Percentiles rank a stretch among this genome's conserved stretches.
Evolutionary conservation across 441 rosid species (phyloP).

Genomic region (Omphalea diandra): DNA sequence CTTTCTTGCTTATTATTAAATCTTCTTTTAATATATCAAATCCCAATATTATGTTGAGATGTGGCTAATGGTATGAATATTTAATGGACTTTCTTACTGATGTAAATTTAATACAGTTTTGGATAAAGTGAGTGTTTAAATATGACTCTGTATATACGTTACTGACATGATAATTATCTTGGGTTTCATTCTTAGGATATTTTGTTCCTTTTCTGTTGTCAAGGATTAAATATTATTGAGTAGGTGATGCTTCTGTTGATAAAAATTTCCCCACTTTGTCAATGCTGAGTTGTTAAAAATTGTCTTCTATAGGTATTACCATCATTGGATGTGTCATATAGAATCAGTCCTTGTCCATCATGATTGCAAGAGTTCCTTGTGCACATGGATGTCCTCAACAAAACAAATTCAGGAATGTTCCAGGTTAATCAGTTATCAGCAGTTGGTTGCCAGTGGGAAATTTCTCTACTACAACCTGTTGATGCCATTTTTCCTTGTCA

Average conservation of each 20-base stretch:
- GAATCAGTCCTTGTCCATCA: conserved; percentile 82
- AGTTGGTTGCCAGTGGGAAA: conserved; percentile 79
- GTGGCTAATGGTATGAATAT: background rate
- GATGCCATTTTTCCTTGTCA: conserved; percentile 64
- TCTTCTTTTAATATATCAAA: background rate
- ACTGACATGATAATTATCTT: background rate
- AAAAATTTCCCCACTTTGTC: background rate
- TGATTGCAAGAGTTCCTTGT: conserved; percentile 84
- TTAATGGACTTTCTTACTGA: background rate
- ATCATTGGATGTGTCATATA: conserved; percentile 76
- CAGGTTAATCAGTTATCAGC: conserved; percentile 79
- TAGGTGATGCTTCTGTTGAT: conserved; percentile 1
- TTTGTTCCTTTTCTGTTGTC: background rate
- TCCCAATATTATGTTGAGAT: background rate
- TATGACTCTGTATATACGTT: background rate
- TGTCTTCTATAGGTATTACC: conserved; percentile 63
- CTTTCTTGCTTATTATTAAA: background rate
- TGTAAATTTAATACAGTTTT: background rate
- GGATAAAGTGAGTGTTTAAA: background rate
- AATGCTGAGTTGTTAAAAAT: conserved; percentile 21
- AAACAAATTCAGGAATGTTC: conserved; percentile 64
- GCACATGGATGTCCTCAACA: conserved; percentile 83
- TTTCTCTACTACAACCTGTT: conserved; percentile 74
- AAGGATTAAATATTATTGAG: background rate
- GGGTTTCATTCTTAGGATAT: conserved; percentile 1